Conservation (phyloP, 768 basidiomycete species). For the Boletus rufocinnamomeus region DNA sequence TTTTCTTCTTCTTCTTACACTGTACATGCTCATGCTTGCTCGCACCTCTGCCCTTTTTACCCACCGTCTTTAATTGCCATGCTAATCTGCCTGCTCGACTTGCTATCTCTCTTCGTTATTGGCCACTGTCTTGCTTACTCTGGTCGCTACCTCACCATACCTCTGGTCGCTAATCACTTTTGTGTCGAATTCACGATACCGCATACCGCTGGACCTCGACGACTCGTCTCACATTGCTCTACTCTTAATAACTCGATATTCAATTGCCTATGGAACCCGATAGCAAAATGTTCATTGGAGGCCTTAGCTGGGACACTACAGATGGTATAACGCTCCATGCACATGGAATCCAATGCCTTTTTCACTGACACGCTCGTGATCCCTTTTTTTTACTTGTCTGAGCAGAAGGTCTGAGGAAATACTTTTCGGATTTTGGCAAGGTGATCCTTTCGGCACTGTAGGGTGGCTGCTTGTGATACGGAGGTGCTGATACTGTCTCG, state of each 20-base stretch:
- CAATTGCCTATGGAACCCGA: slow-evolving; percentile 35
- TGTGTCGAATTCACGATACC: slow-evolving; percentile 38
- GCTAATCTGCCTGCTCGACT: slow-evolving; percentile 31
- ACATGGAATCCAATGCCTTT: slow-evolving; percentile 25
- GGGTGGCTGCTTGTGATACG: not conserved
- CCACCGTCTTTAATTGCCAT: slow-evolving; percentile 26
- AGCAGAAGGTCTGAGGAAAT: slow-evolving; percentile 62
- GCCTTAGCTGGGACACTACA: slow-evolving; percentile 89
- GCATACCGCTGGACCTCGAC: slow-evolving; percentile 38
- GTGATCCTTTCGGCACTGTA: slow-evolving; percentile 37
- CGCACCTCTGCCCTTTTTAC: slow-evolving; percentile 15
- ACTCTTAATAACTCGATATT: slow-evolving; percentile 31
- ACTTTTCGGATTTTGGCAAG: slow-evolving; percentile 82
- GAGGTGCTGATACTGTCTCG: slow-evolving; percentile 16
- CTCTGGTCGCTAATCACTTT: slow-evolving; percentile 38
- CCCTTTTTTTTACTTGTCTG: slow-evolving; percentile 25
- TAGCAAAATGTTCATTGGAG: slow-evolving; percentile 93
- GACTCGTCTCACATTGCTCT: slow-evolving; percentile 32
- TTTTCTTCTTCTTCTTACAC: slow-evolving; percentile 14
- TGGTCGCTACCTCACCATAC: slow-evolving; percentile 37
- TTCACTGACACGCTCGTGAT: slow-evolving; percentile 29
- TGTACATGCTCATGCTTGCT: slow-evolving; percentile 24
- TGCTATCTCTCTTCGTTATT: slow-evolving; percentile 30
- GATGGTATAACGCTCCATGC: slow-evolving; percentile 61
- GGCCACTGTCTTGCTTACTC: slow-evolving; percentile 33